A percentile compares a stretch with the other conserved stretches of the same genome.
phyloP scores from a whole-genome alignment of 164 flowering plant genomes.

The Stephania yunnanensis region DNA sequence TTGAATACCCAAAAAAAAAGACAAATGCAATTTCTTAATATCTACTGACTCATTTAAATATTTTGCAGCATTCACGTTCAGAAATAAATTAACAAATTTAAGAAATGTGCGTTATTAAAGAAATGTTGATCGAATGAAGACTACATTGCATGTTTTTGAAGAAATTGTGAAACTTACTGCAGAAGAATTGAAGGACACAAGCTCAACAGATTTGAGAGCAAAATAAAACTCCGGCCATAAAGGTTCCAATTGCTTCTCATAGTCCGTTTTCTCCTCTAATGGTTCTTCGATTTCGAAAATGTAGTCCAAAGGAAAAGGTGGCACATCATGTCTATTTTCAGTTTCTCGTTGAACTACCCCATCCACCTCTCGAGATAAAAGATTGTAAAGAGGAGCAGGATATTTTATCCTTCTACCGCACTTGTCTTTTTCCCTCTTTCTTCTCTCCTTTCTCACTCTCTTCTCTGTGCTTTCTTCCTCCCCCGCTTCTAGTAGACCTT shows the following conservation, averaged over 20 bases:
- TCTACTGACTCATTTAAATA: too few species aligned
- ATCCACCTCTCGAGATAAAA: slow-evolving; percentile 31
- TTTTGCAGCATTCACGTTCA: not conserved
- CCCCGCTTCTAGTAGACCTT: slow-evolving; percentile 11
- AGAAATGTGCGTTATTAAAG: not conserved
- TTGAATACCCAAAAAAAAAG: not conserved
- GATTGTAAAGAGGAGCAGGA: slow-evolving; percentile 8
- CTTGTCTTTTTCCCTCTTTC: too few species aligned
- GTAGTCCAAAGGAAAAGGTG: slow-evolving; percentile 35
- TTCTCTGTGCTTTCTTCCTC: too few species aligned
- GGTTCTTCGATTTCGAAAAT: slow-evolving; percentile 17
- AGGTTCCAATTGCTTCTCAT: slow-evolving; percentile 31
- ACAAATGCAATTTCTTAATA: not conserved
- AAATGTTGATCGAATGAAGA: not conserved
- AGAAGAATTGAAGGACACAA: slow-evolving; percentile 19
- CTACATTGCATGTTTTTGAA: not conserved
- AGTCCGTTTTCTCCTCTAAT: slow-evolving; percentile 30
- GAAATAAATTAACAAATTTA: not conserved
- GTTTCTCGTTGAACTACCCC: slow-evolving; percentile 18
- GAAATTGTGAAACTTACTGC: slow-evolving; percentile 24
- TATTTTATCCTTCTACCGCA: too few species aligned
- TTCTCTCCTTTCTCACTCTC: too few species aligned
- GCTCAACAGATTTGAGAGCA: slow-evolving; percentile 22
- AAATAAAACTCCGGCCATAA: slow-evolving; percentile 46
- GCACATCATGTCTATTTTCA: not conserved